Percentiles rank a stretch among this genome's conserved stretches.
These are phyloP conservation scores for Calonectria leucothoes DNA, from an alignment of 2,329 filamentous ascomycete genomes.

Conservation along the genomic window DNA sequence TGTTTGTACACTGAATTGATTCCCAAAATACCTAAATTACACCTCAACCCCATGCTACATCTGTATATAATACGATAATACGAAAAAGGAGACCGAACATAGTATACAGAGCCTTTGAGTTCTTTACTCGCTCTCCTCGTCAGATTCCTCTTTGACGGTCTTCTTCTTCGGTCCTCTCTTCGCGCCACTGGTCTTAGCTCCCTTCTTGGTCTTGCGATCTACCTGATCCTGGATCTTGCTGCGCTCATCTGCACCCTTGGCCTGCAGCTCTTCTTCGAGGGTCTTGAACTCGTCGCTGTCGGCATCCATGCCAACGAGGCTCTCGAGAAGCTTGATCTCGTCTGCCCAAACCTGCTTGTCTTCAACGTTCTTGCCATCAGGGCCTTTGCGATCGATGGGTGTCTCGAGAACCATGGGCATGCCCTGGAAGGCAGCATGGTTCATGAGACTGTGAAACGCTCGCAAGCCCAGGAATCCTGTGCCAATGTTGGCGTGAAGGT, in stretches of 20 bases:
- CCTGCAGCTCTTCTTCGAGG: slow-evolving; percentile 74
- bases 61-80: background rate
- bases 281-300: slow-evolving; percentile 78
- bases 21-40: background rate
- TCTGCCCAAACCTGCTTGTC: slow-evolving; percentile 89
- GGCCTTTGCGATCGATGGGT: slow-evolving; percentile 81
- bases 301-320: slow-evolving; percentile 84
- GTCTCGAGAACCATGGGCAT: slow-evolving; percentile 96
- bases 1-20: background rate
- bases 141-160: slow-evolving; percentile 44
- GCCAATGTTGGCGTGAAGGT: slow-evolving; percentile 96
- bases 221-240: slow-evolving; percentile 82
- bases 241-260: slow-evolving; percentile 77
- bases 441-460: slow-evolving; percentile 92
- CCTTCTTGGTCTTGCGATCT: slow-evolving; percentile 77
- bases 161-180: slow-evolving; percentile 52
- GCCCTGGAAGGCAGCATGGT: slow-evolving; percentile 78
- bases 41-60: background rate
- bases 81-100: background rate
- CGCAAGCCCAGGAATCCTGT: slow-evolving; percentile 92
- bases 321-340: slow-evolving; percentile 95
- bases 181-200: slow-evolving; percentile 43
- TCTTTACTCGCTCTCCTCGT: slow-evolving; percentile 48
- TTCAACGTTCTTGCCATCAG: slow-evolving; percentile 75
- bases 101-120: background rate